These are phyloP conservation scores for Trametopsis cervina DNA, from an alignment of 768 basidiomycete species.

Conservation along the genomic window DNA sequence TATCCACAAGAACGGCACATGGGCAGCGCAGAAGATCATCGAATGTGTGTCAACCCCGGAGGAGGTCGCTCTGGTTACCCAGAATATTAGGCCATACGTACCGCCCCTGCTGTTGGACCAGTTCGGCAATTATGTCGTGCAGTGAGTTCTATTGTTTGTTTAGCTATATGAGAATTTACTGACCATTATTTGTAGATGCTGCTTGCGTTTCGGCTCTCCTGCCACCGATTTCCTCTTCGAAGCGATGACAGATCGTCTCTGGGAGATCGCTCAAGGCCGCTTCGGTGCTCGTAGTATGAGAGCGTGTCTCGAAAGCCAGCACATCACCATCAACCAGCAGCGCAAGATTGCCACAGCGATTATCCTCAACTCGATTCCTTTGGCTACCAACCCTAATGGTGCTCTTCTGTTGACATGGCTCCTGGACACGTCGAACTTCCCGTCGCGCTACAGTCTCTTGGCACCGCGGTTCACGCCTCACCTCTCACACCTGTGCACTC, in stretches of 20 bases:
- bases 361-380: slow-evolving; percentile 93
- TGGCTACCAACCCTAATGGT: slow-evolving; percentile 97
- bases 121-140: slow-evolving; percentile 89
- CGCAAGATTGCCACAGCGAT: slow-evolving; percentile 92
- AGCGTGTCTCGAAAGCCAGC: slow-evolving; percentile 89
- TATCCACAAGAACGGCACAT: slow-evolving; percentile 98
- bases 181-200: slow-evolving; percentile 47
- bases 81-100: slow-evolving; percentile 83
- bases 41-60: slow-evolving; percentile 87
- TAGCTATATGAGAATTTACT: slow-evolving; percentile 5
- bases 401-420: slow-evolving; percentile 95
- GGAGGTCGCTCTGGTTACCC: slow-evolving; percentile 78
- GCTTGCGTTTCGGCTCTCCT: slow-evolving; percentile 85
- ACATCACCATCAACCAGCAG: slow-evolving; percentile 83
- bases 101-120: slow-evolving; percentile 93
- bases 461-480: slow-evolving; percentile 97
- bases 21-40: slow-evolving; percentile 99
- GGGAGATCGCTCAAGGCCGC: slow-evolving; percentile 97
- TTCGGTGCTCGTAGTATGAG: slow-evolving; percentile 98
- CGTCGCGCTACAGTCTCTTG: slow-evolving; percentile 89
- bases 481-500: slow-evolving; percentile 93
- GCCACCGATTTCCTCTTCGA: slow-evolving; percentile 96
- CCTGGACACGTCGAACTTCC: slow-evolving; percentile 89
- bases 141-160: slow-evolving; percentile 42
- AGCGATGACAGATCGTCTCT: slow-evolving; percentile 95